Percentiles rank a stretch among this genome's conserved stretches.
These are phyloP conservation scores for Hanseniaspora occidentalis DNA, from an alignment of 805 yeast species.

Conservation along the genomic window DNA sequence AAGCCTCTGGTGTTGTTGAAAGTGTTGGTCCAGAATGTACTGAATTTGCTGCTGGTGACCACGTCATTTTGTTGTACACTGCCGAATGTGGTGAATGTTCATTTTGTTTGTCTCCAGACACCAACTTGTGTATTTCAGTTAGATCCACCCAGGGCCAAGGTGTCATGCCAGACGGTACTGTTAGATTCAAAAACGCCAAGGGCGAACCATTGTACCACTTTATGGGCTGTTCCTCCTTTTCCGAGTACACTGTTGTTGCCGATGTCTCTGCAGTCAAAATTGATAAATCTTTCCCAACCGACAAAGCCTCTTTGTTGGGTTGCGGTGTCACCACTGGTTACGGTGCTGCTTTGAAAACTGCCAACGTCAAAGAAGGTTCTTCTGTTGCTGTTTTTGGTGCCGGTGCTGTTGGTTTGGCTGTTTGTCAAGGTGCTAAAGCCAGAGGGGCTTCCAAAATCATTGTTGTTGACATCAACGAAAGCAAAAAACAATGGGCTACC, in stretches of 20 bases:
- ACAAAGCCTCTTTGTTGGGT: slow-evolving; percentile 84
- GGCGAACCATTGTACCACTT: slow-evolving; percentile 82
- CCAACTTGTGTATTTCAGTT: slow-evolving; percentile 90
- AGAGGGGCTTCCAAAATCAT: slow-evolving; percentile 73
- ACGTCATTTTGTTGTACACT: slow-evolving; percentile 86
- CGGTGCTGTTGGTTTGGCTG: slow-evolving; percentile 94
- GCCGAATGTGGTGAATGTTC: slow-evolving; percentile 95
- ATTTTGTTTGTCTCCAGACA: slow-evolving; percentile 89
- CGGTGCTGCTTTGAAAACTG: slow-evolving; percentile 94
- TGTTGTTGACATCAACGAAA: slow-evolving; percentile 77
- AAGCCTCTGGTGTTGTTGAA: slow-evolving; percentile 96
- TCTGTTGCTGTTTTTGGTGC: slow-evolving; percentile 95
- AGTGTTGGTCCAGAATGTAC: slow-evolving; percentile 90
- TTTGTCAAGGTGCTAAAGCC: slow-evolving; percentile 84
- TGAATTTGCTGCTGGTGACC: slow-evolving; percentile 83
- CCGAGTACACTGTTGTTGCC: slow-evolving; percentile 96
- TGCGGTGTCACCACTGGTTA: slow-evolving; percentile 98
- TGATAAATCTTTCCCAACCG: slow-evolving; percentile 70
- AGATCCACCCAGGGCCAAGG: slow-evolving; percentile 98
- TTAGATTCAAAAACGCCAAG: slow-evolving; percentile 66
- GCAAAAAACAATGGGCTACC: slow-evolving; percentile 73
- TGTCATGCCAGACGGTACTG: slow-evolving; percentile 96
- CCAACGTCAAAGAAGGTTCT: slow-evolving; percentile 81
- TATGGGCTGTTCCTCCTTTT: slow-evolving; percentile 97
- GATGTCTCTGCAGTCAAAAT: slow-evolving; percentile 94